Base-by-base conservation (phyloP, 495 filamentous ascomycete species). In the Diplogelasinospora grovesii region DNA sequence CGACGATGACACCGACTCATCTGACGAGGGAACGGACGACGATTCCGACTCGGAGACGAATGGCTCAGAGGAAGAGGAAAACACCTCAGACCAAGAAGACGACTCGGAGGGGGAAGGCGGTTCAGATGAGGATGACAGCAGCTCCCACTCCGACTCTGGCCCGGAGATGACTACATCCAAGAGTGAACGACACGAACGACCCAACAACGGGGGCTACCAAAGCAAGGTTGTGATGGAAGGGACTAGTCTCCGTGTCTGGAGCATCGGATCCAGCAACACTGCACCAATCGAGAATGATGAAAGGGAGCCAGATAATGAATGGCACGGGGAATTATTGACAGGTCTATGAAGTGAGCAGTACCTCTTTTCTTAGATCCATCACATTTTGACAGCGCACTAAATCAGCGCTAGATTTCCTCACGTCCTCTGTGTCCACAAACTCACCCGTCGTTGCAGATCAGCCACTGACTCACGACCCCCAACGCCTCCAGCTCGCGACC, bases 181-280 rank as follows among this genome's bases (percentile, higher is more conserved):
- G n/a, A n/a, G 32, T 11, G 26, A 30, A n/a, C 8, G n/a, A n/a
- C n/a, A n/a, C n/a, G n/a, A n/a, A n/a, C n/a, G n/a, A n/a, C n/a
- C n/a, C n/a, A n/a, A n/a, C n/a, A n/a, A n/a, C n/a, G 13, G 28
- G 18, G 18, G 21, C n/a, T 2, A n/a, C 4, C 14, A 21, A 32
- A 13, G 11, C 11, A 33, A 8, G 29, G 28, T 53, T 11, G 39
- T 51, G n/a, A 49, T 61, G n/a, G 28, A 52, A 28, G 81, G 85
- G 39, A 81, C 77, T 23, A 81, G 70, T 36, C 53, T 88, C 38
- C 83, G 80, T 47, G 62, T 86, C 19, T 88, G 83, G 83, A 70
- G 60, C 24, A 53, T 73, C 45, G 53, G 45, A 26, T 14, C 45
- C 0, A 23, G 35, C 15, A 37, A n/a, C 25, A 22, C 43, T 5